A percentile compares a stretch with the other conserved stretches of the same genome.
phyloP scores from a whole-genome alignment of 495 filamentous ascomycete species.

The Podospora fimiseda region DNA sequence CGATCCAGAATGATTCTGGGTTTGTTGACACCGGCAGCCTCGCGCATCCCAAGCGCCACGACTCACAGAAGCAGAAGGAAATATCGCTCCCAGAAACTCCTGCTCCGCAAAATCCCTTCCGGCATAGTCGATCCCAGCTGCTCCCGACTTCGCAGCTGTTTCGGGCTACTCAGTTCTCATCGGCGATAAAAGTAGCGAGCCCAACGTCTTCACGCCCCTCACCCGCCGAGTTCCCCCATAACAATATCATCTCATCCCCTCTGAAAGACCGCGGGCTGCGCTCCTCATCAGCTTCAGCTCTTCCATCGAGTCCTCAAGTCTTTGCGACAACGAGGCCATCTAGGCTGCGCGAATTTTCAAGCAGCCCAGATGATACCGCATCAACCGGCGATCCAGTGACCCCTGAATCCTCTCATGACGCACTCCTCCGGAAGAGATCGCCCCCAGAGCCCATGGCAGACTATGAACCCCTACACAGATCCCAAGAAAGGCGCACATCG shows the following conservation, averaged over 20 bases:
- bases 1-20: conserved; percentile 19
- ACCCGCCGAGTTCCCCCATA: conserved; percentile 31
- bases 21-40: conserved; percentile 18
- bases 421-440: conserved; percentile 9
- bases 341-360: conserved; percentile 1
- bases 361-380: conserved; percentile 14
- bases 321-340: conserved; percentile 20
- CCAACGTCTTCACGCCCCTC: conserved; percentile 47
- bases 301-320: conserved; percentile 32
- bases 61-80: conserved; percentile 12
- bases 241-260: conserved; percentile 38
- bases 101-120: conserved; percentile 35
- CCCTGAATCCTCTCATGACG: conserved; percentile 20
- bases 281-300: conserved; percentile 24
- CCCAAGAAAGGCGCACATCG: conserved; percentile 27
- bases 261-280: conserved; percentile 37
- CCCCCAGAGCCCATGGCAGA: conserved; percentile 22
- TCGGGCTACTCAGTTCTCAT: conserved; percentile 38
- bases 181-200: conserved; percentile 34
- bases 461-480: conserved; percentile 30
- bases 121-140: conserved; percentile 27
- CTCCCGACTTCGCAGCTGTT: conserved; percentile 42
- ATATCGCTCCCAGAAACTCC: conserved; percentile 37
- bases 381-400: conserved; percentile 16
- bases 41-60: conserved; percentile 2